Conservation (phyloP, 169 alveolate species). For the Plasmodium adleri region DNA sequence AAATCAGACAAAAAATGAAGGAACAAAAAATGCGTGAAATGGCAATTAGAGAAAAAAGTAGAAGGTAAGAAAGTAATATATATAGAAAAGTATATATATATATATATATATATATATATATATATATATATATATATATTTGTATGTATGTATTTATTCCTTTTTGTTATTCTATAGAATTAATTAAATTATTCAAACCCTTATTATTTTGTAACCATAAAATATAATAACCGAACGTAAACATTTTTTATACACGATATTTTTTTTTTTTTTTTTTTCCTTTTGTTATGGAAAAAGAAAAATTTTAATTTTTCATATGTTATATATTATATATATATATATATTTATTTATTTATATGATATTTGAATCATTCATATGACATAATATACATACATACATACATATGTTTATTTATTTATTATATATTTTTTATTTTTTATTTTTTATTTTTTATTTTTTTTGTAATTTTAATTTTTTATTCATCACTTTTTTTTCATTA, state of each 20-base stretch:
- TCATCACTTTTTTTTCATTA: too few species aligned
- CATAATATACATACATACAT: too few species aligned
- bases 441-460: too few species aligned
- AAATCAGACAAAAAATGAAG: conserved; percentile 57
- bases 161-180: background rate
- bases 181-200: background rate
- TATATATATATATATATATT: background rate
- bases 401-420: too few species aligned
- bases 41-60: conserved; percentile 29
- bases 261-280: too few species aligned
- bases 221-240: too few species aligned
- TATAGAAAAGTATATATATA: background rate
- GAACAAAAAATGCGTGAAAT: conserved; percentile 54
- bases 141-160: background rate
- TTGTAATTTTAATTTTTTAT: too few species aligned
- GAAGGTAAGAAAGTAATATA: background rate
- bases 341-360: background rate
- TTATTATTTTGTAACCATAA: too few species aligned
- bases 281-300: too few species aligned
- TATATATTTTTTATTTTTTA: too few species aligned
- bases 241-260: too few species aligned
- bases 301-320: background rate
- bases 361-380: too few species aligned
- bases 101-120: background rate
- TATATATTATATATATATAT: background rate